These are phyloP conservation scores for Udeniomyces megalosporus DNA, from an alignment of 768 basidiomycete species.

Conservation along the genomic window DNA sequence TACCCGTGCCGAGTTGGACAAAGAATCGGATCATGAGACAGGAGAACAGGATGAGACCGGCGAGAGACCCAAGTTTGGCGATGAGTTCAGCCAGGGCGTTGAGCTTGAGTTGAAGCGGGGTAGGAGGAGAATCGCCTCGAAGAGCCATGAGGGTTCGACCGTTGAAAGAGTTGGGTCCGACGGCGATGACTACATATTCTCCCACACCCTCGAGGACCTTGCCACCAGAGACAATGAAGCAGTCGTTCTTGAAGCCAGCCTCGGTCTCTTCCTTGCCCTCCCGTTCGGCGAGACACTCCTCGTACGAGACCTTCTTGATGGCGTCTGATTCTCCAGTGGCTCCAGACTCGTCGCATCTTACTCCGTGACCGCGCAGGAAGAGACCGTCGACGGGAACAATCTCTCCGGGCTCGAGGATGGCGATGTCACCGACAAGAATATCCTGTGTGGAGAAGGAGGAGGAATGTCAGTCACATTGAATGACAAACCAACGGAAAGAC, in stretches of 20 bases:
- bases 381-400: conserved; percentile 91
- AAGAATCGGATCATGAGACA: conserved; percentile 90
- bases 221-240: conserved; percentile 77
- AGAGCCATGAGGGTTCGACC: conserved; percentile 96
- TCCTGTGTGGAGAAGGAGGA: conserved; percentile 38
- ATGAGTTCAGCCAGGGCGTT: conserved; percentile 89
- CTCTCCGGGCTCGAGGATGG: conserved; percentile 83
- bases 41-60: conserved; percentile 63
- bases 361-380: conserved; percentile 79
- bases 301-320: conserved; percentile 70
- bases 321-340: conserved; percentile 95
- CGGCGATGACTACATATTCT: conserved; percentile 75
- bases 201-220: conserved; percentile 94
- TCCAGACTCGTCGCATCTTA: conserved; percentile 88
- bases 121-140: conserved; percentile 69
- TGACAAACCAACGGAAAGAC: neutral
- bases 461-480: neutral
- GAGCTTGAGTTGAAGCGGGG: conserved; percentile 83
- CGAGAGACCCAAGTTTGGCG: conserved; percentile 70
- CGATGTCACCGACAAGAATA: conserved; percentile 85
- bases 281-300: conserved; percentile 47
- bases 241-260: conserved; percentile 52
- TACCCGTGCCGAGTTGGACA: conserved; percentile 47
- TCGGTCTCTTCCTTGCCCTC: conserved; percentile 27
- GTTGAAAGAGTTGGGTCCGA: conserved; percentile 84